phyloP scores from a whole-genome alignment of 108 stramenopile species.

The Cyclotella cryptica region DNA sequence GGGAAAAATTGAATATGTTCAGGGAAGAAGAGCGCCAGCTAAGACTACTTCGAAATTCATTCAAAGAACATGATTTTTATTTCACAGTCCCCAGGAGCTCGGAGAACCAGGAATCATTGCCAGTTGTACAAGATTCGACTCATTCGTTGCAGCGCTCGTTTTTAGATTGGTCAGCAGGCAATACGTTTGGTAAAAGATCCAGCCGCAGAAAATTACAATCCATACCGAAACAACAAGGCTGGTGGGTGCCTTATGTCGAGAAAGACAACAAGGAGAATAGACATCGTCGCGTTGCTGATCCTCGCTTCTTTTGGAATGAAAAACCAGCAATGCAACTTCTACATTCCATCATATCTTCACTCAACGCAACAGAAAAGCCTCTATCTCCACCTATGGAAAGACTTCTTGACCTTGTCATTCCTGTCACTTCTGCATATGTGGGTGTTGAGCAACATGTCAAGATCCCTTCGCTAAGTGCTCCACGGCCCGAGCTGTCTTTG shows the following conservation, averaged over 20 bases:
- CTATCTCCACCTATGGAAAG: conserved; percentile 18
- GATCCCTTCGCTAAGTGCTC: conserved; percentile 9
- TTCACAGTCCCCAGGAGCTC: conserved; percentile 43
- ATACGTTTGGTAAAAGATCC: neutral
- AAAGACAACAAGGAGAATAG: conserved; percentile 3
- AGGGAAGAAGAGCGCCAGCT: conserved; percentile 76
- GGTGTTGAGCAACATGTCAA: conserved; percentile 71
- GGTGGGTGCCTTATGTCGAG: conserved; percentile 34
- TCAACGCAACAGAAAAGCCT: neutral
- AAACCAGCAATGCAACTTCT: conserved; percentile 67
- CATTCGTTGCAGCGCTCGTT: conserved; percentile 64
- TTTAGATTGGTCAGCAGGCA: conserved; percentile 24
- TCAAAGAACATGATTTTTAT: conserved; percentile 82
- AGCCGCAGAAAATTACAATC: neutral
- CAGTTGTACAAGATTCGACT: conserved; percentile 71
- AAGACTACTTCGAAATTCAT: conserved; percentile 69
- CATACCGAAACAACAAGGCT: conserved; percentile 7
- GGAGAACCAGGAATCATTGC: neutral
- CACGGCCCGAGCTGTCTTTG: neutral
- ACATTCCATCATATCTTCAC: conserved; percentile 4
- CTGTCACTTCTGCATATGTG: conserved; percentile 92
- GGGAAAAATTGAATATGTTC: conserved; percentile 1
- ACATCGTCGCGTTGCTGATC: conserved; percentile 60
- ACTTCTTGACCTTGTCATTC: conserved; percentile 71
- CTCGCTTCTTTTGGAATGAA: conserved; percentile 97